Conservation (phyloP, 2,329 filamentous ascomycete species). For the Pezicula carpinea region DNA sequence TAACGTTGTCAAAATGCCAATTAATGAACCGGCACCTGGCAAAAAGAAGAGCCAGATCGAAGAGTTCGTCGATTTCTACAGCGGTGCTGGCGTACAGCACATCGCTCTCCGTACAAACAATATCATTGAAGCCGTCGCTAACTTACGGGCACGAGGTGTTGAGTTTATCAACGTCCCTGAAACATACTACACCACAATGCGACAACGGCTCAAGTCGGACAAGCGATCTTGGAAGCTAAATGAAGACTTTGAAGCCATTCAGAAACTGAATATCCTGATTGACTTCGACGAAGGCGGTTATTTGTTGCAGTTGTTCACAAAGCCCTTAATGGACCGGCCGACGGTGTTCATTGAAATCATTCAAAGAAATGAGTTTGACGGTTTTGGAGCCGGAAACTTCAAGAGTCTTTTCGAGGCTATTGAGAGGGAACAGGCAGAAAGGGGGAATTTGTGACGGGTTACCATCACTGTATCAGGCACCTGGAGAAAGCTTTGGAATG, state of each 20-base stretch:
- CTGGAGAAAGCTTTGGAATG: too few species aligned
- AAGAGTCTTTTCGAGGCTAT: slow-evolving; percentile 94
- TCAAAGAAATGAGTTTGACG: slow-evolving; percentile 83
- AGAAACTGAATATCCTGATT: slow-evolving; percentile 80
- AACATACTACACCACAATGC: slow-evolving; percentile 82
- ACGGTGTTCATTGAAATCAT: slow-evolving; percentile 98
- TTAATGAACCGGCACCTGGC: slow-evolving; percentile 89
- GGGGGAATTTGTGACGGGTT: slow-evolving; percentile 67
- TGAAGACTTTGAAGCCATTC: slow-evolving; percentile 75
- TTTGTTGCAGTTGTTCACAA: slow-evolving; percentile 70
- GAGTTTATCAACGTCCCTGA: slow-evolving; percentile 87
- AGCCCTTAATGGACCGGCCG: slow-evolving; percentile 88
- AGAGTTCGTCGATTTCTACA: slow-evolving; percentile 87
- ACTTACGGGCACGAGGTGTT: slow-evolving; percentile 79
- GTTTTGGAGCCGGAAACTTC: slow-evolving; percentile 94
- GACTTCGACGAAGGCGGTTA: slow-evolving; percentile 95
- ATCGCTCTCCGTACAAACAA: slow-evolving; percentile 80
- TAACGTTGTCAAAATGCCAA: slow-evolving; percentile 92
- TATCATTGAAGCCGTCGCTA: slow-evolving; percentile 72
- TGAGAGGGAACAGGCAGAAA: slow-evolving; percentile 82
- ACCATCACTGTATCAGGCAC: too few species aligned
- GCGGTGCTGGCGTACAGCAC: slow-evolving; percentile 86
- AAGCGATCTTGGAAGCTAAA: slow-evolving; percentile 58
- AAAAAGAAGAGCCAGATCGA: slow-evolving; percentile 94
- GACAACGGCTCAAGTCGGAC: slow-evolving; percentile 63